phyloP scores from a whole-genome alignment of 78 protist species.

The Isochrysis galbana region DNA sequence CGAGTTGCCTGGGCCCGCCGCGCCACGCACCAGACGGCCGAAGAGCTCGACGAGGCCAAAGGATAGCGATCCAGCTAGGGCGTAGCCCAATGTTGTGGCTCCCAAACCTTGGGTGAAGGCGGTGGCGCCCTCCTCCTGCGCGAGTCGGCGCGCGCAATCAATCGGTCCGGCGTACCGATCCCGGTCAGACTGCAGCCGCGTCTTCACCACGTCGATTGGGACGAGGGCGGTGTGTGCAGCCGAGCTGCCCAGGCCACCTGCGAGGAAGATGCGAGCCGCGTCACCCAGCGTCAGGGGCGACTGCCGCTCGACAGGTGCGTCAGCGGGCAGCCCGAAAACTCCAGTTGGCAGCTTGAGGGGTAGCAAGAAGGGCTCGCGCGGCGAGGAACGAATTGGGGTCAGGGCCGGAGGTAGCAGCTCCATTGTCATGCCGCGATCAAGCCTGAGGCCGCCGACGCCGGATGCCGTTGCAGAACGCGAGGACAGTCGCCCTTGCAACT shows the following conservation, averaged over 20 bases:
- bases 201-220: not conserved
- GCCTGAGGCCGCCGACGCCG: too few relatives aligned
- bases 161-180: not conserved
- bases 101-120: not conserved
- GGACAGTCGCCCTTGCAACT: too few relatives aligned
- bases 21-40: not conserved
- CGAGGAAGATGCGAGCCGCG: not conserved
- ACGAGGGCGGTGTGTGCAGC: not conserved
- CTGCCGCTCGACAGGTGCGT: not conserved
- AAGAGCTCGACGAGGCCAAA: not conserved
- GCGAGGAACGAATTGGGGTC: too few relatives aligned
- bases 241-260: not conserved
- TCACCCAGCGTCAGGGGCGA: not conserved
- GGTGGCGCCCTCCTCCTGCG: not conserved
- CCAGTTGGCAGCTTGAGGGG: not conserved
- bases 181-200: not conserved
- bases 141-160: not conserved
- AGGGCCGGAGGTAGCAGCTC: too few relatives aligned
- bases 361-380: not conserved
- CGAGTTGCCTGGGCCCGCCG: not conserved
- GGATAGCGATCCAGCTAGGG: not conserved
- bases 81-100: not conserved
- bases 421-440: too few relatives aligned
- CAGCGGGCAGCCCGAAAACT: not conserved
- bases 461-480: too few relatives aligned